Percentiles rank a stretch among this genome's conserved stretches.
phyloP scores from a whole-genome alignment of 495 filamentous ascomycete species.

The Aspergillus leporis region DNA sequence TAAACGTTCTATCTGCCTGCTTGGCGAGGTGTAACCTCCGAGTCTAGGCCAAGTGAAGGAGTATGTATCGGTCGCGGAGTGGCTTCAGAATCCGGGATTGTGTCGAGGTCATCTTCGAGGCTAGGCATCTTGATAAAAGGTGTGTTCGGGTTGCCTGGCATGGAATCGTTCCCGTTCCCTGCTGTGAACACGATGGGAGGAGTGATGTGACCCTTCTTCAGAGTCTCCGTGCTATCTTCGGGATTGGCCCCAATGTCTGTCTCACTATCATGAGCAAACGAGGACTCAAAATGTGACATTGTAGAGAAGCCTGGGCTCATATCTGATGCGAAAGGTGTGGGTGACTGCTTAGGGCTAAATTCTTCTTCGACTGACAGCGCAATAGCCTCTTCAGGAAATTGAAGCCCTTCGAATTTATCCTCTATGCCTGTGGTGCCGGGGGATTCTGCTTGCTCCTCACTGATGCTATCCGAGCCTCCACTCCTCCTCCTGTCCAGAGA shows the following conservation, averaged over 20 bases:
- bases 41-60: constrained; percentile 42
- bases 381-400: constrained; percentile 42
- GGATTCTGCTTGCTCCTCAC: constrained; percentile 28
- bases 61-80: constrained; percentile 41
- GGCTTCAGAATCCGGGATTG: constrained; percentile 36
- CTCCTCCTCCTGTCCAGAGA: constrained; percentile 27
- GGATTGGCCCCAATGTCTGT: constrained; percentile 23
- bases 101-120: constrained; percentile 27
- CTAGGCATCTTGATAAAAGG: constrained; percentile 28
- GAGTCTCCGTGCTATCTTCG: constrained; percentile 10
- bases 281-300: constrained; percentile 8
- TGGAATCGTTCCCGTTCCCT: not conserved
- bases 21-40: constrained; percentile 62
- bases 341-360: constrained; percentile 27
- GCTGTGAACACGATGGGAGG: constrained; percentile 30
- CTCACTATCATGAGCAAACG: constrained; percentile 22
- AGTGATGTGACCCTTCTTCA: constrained; percentile 35
- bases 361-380: constrained; percentile 30
- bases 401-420: constrained; percentile 37
- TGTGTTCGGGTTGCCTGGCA: constrained; percentile 26
- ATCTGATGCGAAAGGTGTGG: constrained; percentile 12
- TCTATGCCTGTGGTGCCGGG: constrained; percentile 32
- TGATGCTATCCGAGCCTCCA: constrained; percentile 24
- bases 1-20: constrained; percentile 14
- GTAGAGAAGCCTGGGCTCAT: constrained; percentile 8